Evolutionary conservation across 345 rosid genomes (phyloP).

Genomic region (Salix koriyanagi): DNA sequence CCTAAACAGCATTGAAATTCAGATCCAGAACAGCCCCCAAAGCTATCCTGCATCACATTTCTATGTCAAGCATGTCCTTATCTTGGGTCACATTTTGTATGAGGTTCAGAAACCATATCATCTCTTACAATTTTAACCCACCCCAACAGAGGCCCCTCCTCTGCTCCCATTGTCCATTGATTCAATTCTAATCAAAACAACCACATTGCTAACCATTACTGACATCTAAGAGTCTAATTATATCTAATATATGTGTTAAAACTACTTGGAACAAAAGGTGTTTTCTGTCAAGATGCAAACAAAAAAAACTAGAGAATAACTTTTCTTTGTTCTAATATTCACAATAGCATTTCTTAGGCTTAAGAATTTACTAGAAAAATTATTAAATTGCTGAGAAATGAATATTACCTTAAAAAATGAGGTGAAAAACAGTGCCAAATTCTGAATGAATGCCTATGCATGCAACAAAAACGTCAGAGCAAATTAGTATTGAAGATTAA

Average conservation of each 20-base stretch:
- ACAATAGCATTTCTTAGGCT: neutral
- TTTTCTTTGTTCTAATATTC: too few species aligned
- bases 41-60: neutral
- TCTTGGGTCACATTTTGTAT: neutral
- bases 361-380: neutral
- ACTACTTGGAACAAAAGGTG: neutral
- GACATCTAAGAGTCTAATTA: neutral
- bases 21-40: neutral
- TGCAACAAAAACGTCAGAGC: constrained; percentile 4
- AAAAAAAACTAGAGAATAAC: too few species aligned
- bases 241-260: neutral
- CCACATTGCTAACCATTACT: neutral
- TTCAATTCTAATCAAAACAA: neutral
- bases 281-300: too few species aligned
- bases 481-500: neutral
- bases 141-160: neutral
- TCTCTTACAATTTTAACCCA: neutral
- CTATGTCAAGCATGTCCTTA: neutral
- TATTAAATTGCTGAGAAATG: neutral
- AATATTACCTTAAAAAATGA: constrained; percentile 81
- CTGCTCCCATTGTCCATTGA: neutral
- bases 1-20: neutral
- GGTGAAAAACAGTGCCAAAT: constrained; percentile 91
- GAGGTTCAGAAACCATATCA: neutral
- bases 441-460: constrained; percentile 95